Evolutionary conservation across 768 basidiomycete genomes (phyloP).

Genomic region (Floccularia luteovirens): DNA sequence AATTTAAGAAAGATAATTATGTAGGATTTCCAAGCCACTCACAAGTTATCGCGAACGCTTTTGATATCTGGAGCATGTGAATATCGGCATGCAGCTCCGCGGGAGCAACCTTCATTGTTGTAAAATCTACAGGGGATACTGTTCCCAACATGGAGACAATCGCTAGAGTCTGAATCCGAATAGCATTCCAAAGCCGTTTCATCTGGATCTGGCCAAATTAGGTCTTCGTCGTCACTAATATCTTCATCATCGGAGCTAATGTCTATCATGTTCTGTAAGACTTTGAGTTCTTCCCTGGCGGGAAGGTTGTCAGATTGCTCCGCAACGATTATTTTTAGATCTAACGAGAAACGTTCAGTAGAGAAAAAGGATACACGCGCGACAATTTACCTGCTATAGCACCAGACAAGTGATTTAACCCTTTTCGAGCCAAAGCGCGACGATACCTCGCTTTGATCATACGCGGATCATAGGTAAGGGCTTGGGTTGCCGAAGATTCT

Average conservation of each 20-base stretch:
- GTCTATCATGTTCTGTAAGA: too few relatives aligned
- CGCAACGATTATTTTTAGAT: too few relatives aligned
- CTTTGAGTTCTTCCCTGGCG: too few relatives aligned
- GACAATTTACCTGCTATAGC: constrained; percentile 3
- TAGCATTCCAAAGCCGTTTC: constrained; percentile 28
- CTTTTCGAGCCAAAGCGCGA: constrained; percentile 31
- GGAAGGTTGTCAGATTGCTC: too few relatives aligned
- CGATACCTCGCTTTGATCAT: constrained; percentile 31
- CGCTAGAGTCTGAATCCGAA: constrained; percentile 45
- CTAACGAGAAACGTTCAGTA: not conserved
- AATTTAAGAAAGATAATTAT: not conserved
- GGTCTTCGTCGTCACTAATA: constrained; percentile 17
- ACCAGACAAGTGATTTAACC: constrained; percentile 17
- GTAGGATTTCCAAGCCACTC: constrained; percentile 11
- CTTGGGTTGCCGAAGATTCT: constrained; percentile 26
- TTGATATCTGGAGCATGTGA: constrained; percentile 49
- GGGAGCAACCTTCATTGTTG: constrained; percentile 43
- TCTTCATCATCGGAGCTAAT: constrained; percentile 11
- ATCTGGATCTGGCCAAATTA: constrained; percentile 22
- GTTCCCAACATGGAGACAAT: constrained; percentile 44
- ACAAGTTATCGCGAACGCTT: constrained; percentile 50
- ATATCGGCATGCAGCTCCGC: constrained; percentile 32
- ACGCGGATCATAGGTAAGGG: constrained; percentile 27
- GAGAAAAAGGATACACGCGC: not conserved
- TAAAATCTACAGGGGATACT: constrained; percentile 48